Base-by-base conservation (phyloP, 2,329 filamentous ascomycete species). In the Botrytis sinoallii region DNA sequence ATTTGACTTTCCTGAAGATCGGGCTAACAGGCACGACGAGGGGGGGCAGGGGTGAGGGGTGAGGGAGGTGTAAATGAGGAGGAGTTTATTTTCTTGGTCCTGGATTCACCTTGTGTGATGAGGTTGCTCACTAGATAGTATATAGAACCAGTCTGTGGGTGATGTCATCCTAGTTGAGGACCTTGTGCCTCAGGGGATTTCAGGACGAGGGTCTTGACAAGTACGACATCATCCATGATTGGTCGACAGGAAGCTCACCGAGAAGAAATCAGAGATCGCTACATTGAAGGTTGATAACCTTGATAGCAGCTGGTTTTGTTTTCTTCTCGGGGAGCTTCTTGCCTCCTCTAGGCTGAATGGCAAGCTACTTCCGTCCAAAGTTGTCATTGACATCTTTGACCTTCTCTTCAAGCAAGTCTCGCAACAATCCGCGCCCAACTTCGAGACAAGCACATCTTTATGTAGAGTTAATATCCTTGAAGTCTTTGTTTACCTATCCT, bases 351-450 rank as follows among this genome's bases (percentile, higher is more conserved):
- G 73, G 84, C 84, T 86, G 61, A 87, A 87, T 63, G 81, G 78
- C 18, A 77, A 78, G 5, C 82, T 89, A 52, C 82, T 83, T 38
- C 90, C 90, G 1, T 84, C 86, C 0, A 79, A 83, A 5, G 85
- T 89, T 18, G 82, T 88, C 1, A 77, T 81, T 46, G 82, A 82
- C n/a, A 88, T 90, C 42, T 86, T 86, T 78, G 78, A 80, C 7
- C 81, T 91, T 7, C 82, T 93, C 12, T 79, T 83, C 42, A 78
- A 84, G 10, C 85, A 86, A 73, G 84, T 91, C 59, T 84, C 84
- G 29, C 77, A 77, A 57, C 83, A 85, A 38, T 67, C 0, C 4
- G 32, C 10, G 40, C 10, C 29, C 20, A 1, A 20, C 6, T 18
- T 9, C 20, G 14, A 44, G 40, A n/a, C 4, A 9, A 9, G 18